Base-by-base conservation (phyloP, 148 eudicot genomes). In the Vaccinium vitisidaea region DNA sequence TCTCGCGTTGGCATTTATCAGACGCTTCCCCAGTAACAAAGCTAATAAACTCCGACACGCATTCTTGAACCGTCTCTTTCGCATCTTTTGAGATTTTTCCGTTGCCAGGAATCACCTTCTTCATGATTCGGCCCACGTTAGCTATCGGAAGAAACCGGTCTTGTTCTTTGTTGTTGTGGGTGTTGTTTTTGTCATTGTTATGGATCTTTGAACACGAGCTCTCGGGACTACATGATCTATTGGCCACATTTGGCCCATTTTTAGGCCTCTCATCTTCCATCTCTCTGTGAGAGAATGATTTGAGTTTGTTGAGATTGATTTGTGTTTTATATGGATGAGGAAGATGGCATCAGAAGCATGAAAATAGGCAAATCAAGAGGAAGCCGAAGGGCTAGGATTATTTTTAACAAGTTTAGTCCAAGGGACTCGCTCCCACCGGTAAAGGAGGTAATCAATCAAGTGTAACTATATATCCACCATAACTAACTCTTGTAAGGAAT, bases 11-110 rank as follows among this genome's bases (percentile, higher is more conserved):
- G 79, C 97, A 94, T 39, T 94, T 94, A 19, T 92, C 97, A 0
- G 97, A 91, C 1, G 97, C 95, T 75, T 94, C 97, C 5, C 95
- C 95, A 0, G 97, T 94, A 13, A 94, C 90, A 48, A 94, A 94
- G 75, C 97, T 92, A 11, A 94, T 94, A 88, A 94, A 94, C 77
- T 94, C 97, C 0, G 97, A 94, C 1, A 94, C 97, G 18, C 97
- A 94, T 87, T 94, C 95, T 79, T 94, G 97, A 4, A 92, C 94
- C 0, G 93, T 92, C 86, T 94, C 97, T 59, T 94, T 94, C 0
- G 97, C 97, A 1, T 94, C 97, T n/a, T 94, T 94, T 0, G 97
- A 92, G 53, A 92, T 91, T 80, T 94, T 94, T 0, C 93, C 95
- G 1, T 84, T 90, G 0, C 83, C 84, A 1, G 97, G 97, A 11